Conservation (phyloP, 2,329 filamentous ascomycete species). For the Xylariaceae sp. region DNA sequence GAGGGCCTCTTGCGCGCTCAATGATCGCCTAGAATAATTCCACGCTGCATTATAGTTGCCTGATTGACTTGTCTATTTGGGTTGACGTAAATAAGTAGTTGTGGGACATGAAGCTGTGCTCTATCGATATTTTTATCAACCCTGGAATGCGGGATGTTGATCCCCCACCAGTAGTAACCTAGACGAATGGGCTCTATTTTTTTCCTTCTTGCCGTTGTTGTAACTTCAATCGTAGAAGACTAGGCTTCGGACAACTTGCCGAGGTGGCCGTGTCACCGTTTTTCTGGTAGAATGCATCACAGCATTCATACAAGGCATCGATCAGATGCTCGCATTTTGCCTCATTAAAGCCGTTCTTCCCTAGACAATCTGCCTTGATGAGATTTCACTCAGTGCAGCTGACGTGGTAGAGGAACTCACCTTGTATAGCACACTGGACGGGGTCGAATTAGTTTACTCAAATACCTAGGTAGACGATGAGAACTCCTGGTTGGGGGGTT, state of each 20-base stretch:
- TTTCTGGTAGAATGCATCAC: constrained; percentile 82
- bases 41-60: constrained; percentile 77
- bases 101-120: constrained; percentile 45
- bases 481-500: neutral
- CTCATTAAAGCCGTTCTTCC: constrained; percentile 85
- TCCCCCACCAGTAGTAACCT: neutral
- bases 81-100: constrained; percentile 48
- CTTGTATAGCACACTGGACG: constrained; percentile 84
- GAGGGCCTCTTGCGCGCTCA: constrained; percentile 92
- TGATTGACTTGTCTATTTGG: constrained; percentile 52
- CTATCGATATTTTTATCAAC: constrained; percentile 7
- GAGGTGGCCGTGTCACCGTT: constrained; percentile 79
- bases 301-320: constrained; percentile 91
- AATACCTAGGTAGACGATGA: too few relatives aligned
- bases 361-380: constrained; percentile 72
- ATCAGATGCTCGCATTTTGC: constrained; percentile 79
- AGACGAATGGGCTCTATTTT: constrained; percentile 21
- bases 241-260: constrained; percentile 84
- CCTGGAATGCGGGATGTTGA: too few relatives aligned
- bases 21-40: constrained; percentile 89
- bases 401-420: constrained; percentile 52
- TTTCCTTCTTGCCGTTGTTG: constrained; percentile 67
- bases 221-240: constrained; percentile 82
- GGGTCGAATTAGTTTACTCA: neutral
- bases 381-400: constrained; percentile 8